Evolutionary conservation across 192 early-diverging fungal genomes (phyloP).

Genomic region (Globomyces pollinis-pini): DNA sequence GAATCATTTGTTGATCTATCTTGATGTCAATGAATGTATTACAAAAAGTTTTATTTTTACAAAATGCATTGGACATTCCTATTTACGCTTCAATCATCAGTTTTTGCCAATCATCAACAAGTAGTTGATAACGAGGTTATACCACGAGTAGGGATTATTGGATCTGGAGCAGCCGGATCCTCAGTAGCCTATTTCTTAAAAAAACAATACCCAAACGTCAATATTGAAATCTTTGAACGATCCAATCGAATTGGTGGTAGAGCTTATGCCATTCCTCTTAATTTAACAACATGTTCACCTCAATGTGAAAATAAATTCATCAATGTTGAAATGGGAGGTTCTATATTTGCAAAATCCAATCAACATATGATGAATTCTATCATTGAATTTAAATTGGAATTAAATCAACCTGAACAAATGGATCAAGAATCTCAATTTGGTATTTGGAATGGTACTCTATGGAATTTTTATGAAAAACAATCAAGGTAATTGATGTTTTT

Average conservation of each 20-base stretch:
- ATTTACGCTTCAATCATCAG: too few relatives aligned
- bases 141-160: not conserved
- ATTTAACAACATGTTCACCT: not conserved
- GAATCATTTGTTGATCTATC: too few relatives aligned
- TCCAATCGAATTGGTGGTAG: not conserved
- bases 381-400: not conserved
- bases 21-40: too few relatives aligned
- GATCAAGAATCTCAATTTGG: not conserved
- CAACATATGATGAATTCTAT: not conserved
- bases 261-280: not conserved
- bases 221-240: not conserved
- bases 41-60: too few relatives aligned
- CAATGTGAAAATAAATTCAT: not conserved
- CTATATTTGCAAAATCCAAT: slow-evolving; percentile 1
- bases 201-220: not conserved
- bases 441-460: slow-evolving; percentile 2
- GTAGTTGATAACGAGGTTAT: too few relatives aligned
- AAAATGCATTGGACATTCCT: too few relatives aligned
- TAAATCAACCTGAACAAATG: not conserved
- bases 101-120: too few relatives aligned
- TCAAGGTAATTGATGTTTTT: not conserved
- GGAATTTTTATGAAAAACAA: not conserved
- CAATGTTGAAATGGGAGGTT: not conserved
- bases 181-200: not conserved
- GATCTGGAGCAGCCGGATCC: not conserved